Evolutionary conservation across 805 yeast species (phyloP).

Genomic region (Wilhelminamyces savonicus): DNA sequence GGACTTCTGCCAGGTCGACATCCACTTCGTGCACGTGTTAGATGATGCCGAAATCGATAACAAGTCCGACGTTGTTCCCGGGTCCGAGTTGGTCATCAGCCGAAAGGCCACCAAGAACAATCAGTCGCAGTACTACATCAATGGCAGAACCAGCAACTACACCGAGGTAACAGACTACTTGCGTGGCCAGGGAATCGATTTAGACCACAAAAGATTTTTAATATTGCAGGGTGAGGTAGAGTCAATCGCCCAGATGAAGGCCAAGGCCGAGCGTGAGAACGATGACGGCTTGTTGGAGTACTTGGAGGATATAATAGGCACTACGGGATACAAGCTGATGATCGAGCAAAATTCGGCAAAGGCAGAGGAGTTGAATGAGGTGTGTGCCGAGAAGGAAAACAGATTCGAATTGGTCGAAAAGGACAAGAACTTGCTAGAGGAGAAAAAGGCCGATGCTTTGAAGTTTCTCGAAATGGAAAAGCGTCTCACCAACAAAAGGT

Average conservation of each 20-base stretch:
- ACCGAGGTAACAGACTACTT: conserved; percentile 72
- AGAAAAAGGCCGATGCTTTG: conserved; percentile 67
- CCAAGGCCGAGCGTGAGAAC: conserved; percentile 86
- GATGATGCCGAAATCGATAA: conserved; percentile 43
- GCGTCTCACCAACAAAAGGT: conserved; percentile 42
- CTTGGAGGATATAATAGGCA: conserved; percentile 94
- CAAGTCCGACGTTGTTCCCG: conserved; percentile 32
- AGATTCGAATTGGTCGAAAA: conserved; percentile 74
- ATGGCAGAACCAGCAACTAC: conserved; percentile 64
- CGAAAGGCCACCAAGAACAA: conserved; percentile 77
- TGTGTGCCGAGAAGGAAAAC: conserved; percentile 73
- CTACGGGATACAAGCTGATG: conserved; percentile 70
- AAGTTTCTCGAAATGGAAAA: conserved; percentile 62
- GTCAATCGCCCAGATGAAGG: conserved; percentile 96
- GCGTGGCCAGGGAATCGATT: conserved; percentile 80
- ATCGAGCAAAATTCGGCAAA: conserved; percentile 60
- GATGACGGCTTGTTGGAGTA: conserved; percentile 95
- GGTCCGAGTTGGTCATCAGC: conserved; percentile 59
- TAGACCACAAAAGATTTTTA: conserved; percentile 90
- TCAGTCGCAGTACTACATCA: conserved; percentile 70
- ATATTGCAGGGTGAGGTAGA: conserved; percentile 98
- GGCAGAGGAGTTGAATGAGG: conserved; percentile 72
- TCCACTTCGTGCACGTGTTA: conserved; percentile 71
- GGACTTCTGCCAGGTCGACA: conserved; percentile 82
- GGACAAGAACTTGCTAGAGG: conserved; percentile 60